These are phyloP conservation scores for Russula sp. DNA, from an alignment of 768 basidiomycete genomes.

Conservation along the genomic window DNA sequence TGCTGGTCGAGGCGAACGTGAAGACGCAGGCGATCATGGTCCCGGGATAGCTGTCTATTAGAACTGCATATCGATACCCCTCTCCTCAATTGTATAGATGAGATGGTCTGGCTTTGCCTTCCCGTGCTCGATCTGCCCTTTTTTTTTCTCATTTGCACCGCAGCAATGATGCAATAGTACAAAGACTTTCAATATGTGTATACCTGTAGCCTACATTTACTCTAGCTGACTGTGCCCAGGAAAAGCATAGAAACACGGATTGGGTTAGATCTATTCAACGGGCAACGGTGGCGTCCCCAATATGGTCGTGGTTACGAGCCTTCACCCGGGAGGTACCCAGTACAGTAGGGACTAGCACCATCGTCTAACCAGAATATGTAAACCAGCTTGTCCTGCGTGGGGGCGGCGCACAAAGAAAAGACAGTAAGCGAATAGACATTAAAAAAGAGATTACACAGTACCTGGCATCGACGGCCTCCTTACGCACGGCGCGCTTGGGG, in stretches of 20 bases:
- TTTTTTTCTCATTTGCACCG: not conserved
- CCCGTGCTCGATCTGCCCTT: conserved; percentile 14
- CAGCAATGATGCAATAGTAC: conserved; percentile 6
- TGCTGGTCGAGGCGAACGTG: conserved; percentile 59
- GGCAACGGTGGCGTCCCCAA: not conserved
- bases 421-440: not conserved
- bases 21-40: conserved; percentile 84
- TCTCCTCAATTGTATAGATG: not conserved
- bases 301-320: not conserved
- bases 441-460: conserved; percentile 15
- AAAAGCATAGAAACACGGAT: not conserved
- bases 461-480: conserved; percentile 83
- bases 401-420: too few species aligned
- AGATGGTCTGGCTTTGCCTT: not conserved
- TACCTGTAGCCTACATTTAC: conserved; percentile 17
- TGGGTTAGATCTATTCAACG: not conserved
- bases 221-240: not conserved
- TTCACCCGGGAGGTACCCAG: too few species aligned
- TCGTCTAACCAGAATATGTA: conserved; percentile 16
- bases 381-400: conserved; percentile 15
- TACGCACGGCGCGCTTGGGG: conserved; percentile 75
- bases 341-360: not conserved
- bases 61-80: not conserved
- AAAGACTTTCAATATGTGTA: conserved; percentile 16
- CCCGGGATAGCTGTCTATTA: conserved; percentile 34